These are phyloP conservation scores for Chernovozyma sophiae-reginae DNA, from an alignment of 1,139 yeast genomes.

Conservation along the genomic window DNA sequence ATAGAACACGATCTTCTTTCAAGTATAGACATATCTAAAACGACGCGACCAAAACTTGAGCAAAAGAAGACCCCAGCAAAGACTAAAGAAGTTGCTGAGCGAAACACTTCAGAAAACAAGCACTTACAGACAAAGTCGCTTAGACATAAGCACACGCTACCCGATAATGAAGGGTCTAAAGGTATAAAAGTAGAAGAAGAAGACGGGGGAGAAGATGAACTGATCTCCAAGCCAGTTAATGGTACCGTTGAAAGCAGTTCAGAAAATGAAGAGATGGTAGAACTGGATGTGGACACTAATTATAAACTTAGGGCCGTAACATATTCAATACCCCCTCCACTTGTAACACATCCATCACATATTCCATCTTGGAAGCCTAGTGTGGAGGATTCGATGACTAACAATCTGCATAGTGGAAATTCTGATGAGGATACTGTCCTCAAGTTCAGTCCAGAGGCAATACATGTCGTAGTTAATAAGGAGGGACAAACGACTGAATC, in stretches of 20 bases:
- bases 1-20: constrained; percentile 19
- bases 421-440: constrained; percentile 37
- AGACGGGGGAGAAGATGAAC: background rate
- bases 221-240: background rate
- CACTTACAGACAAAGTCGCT: background rate
- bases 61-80: background rate
- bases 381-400: constrained; percentile 15
- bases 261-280: background rate
- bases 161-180: background rate
- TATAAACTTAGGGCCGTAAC: constrained; percentile 40
- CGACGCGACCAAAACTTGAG: constrained; percentile 8
- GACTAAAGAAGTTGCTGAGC: background rate
- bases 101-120: background rate
- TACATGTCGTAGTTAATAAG: constrained; percentile 19
- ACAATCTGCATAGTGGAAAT: constrained; percentile 24
- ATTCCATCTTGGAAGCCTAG: constrained; percentile 57
- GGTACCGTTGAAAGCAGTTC: background rate
- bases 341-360: constrained; percentile 78
- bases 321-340: constrained; percentile 51
- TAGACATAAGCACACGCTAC: too few species aligned
- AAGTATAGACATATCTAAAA: background rate
- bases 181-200: too few species aligned
- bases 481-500: constrained; percentile 20
- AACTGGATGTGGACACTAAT: constrained; percentile 14
- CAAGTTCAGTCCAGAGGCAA: constrained; percentile 28